These are phyloP conservation scores for Eleusine indica DNA, from an alignment of 176 grass and related monocot species.

Conservation along the genomic window DNA sequence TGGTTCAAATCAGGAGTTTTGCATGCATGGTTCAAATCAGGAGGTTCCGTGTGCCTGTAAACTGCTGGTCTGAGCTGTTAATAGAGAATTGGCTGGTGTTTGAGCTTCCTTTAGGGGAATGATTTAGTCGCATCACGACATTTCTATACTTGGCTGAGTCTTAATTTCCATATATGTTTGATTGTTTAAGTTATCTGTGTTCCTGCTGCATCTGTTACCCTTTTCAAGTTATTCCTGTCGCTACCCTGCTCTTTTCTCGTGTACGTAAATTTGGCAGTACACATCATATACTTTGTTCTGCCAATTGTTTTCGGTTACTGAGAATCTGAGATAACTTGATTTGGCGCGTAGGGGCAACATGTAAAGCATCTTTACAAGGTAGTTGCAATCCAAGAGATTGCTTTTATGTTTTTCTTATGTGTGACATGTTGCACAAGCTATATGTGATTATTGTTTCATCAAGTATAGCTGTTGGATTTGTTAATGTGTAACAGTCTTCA, in stretches of 20 bases:
- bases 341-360: neutral
- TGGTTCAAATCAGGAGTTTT: neutral
- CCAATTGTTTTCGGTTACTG: constrained; percentile 12
- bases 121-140: constrained; percentile 12
- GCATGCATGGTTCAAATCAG: neutral
- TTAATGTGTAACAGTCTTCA: neutral
- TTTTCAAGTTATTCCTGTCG: neutral
- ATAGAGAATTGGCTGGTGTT: neutral
- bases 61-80: neutral
- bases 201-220: neutral
- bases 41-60: constrained; percentile 6
- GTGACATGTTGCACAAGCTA: constrained; percentile 6
- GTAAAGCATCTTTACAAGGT: neutral
- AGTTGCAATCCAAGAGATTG: neutral
- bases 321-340: constrained; percentile 1
- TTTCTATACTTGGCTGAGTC: constrained; percentile 7
- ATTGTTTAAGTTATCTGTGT: neutral
- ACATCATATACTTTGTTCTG: neutral
- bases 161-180: neutral
- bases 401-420: constrained; percentile 18
- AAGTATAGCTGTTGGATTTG: neutral
- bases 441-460: constrained; percentile 20
- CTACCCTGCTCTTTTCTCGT: neutral
- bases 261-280: neutral
- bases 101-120: neutral